phyloP scores from a whole-genome alignment of 164 flowering plant species.

The Aristolochia californica region DNA sequence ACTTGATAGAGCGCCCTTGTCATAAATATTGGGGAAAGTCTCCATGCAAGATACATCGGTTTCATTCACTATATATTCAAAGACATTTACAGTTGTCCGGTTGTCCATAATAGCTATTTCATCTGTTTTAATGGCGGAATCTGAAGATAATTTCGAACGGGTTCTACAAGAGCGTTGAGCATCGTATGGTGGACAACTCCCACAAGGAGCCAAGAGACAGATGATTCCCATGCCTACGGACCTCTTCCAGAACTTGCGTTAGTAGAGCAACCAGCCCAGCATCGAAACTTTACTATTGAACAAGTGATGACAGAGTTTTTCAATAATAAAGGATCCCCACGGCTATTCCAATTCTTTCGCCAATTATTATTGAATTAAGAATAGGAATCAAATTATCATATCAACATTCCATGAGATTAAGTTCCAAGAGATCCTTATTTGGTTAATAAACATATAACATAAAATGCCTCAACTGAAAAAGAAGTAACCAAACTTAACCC shows the following conservation, averaged over 20 bases:
- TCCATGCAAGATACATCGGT: constrained; percentile 32
- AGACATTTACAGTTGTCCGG: too few species aligned
- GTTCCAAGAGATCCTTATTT: too few species aligned
- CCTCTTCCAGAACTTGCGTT: constrained; percentile 16
- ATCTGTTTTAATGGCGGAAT: background rate
- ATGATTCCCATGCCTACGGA: constrained; percentile 3
- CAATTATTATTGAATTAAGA: too few species aligned
- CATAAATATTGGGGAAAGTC: constrained; percentile 52
- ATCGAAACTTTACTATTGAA: constrained; percentile 10
- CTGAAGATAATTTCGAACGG: constrained; percentile 16
- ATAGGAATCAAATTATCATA: too few species aligned
- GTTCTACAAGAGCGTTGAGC: constrained; percentile 13
- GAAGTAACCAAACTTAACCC: too few species aligned
- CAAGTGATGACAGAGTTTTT: constrained; percentile 3
- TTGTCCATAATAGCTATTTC: background rate
- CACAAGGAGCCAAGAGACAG: constrained; percentile 5
- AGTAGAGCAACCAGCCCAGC: constrained; percentile 2
- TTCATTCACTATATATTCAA: too few species aligned
- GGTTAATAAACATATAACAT: too few species aligned
- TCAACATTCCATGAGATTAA: too few species aligned
- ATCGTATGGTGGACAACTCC: constrained; percentile 19
- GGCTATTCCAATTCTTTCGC: too few species aligned
- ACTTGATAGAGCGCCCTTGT: constrained; percentile 65
- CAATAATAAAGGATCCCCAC: too few species aligned
- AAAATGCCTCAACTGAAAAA: too few species aligned